Evolutionary conservation across 345 rosid species (phyloP), one percentile per base, ranked within the genome.

Genomic region (Hevea brasiliensis): DNA sequence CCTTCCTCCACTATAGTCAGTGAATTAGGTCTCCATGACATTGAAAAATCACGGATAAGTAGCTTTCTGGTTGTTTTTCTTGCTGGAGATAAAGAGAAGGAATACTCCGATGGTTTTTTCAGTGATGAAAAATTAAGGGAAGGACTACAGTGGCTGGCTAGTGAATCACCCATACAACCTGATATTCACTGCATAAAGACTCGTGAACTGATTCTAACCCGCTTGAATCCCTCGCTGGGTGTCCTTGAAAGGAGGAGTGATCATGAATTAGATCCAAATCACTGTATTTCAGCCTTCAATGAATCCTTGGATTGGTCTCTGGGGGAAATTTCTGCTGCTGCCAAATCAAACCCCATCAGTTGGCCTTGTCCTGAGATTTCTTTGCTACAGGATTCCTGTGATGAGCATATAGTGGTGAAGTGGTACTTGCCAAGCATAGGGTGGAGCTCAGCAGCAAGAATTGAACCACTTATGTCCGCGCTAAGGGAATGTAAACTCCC

Each of bases 301-400:
- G 86, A 87, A 61, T 94, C 97, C 32, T 66, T 95, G 81, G 91
- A 87, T 80, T 85, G 78, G 76, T 80, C 90, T 14, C 13, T 62
- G 58, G 76, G 75, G 74, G 81, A 89, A 74, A 84, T 92, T 61
- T 47, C 71, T 57, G 74, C 86, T 75, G 96, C 97, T 76, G 90
- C 89, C 51, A 76, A 79, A 73, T 81, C 88, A 73, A 92, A 88
- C 77, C 85, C 84, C 58, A 70, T 74, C 18, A 54, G 73, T 73
- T 95, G 97, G 98, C 97, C 99, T 44, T 89, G 94, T 81, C 92
- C 94, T 0, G 99, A 95, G 86, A 79, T 85, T 61, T 61, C 55
- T 69, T 63, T 84, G 76, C 76, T 92, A 37, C 81, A 70, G 47
- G 85, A 81, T 76, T 75, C 68, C 48, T 67, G 70, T 21, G 78